Base-by-base conservation (phyloP, 371 early-diverging fungal genomes). In the Mucor circinelloides region DNA sequence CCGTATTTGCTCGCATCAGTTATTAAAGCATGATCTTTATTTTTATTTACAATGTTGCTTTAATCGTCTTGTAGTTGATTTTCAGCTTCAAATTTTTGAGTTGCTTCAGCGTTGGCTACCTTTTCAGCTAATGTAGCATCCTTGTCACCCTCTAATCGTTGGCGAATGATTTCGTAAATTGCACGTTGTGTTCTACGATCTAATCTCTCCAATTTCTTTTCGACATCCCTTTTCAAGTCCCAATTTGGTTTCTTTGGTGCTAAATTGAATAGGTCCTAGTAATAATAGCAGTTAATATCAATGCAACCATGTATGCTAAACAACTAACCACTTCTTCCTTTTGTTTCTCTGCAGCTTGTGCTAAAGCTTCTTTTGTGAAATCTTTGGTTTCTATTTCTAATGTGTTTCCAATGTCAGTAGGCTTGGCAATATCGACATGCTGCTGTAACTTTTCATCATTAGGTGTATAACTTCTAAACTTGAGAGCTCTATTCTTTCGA, bases 211-310 rank as follows among this genome's bases (percentile, higher is more conserved):
- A 94, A 62, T 71, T 89, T 91, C 55, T 86, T 88, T 68, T 93
- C 90, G 23, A 96, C 83, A 73, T 95, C 95, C 30, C 93, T 83
- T 70, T 93, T 94, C 64, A 96, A 75, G 68, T 96, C 96, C 93
- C 93, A 94, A 71, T 96, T 94, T 2, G 95, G 90, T 57, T 91
- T 92, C 70, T 87, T 89, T 8, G 96, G 95, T 23, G 93, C 93
- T 31, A 96, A 73, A 36, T 92, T 88, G 57, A 85, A 83, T 2
- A 95, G 82, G 73, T 94, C 94, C 89, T 91, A 73, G 23, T 50
- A 12, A 10, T 25, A 25, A 23, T 23, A 25, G 9, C 12, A 1
- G 25, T 50, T 50, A 50, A 12, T 19, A 23, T 21, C 25, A 25
- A 50, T 50, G 25, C 23, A 50, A 9, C 4, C 3, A 0, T 50